Base-by-base conservation (phyloP, 441 rosid genomes). In the Eugenia klotzschiana region DNA sequence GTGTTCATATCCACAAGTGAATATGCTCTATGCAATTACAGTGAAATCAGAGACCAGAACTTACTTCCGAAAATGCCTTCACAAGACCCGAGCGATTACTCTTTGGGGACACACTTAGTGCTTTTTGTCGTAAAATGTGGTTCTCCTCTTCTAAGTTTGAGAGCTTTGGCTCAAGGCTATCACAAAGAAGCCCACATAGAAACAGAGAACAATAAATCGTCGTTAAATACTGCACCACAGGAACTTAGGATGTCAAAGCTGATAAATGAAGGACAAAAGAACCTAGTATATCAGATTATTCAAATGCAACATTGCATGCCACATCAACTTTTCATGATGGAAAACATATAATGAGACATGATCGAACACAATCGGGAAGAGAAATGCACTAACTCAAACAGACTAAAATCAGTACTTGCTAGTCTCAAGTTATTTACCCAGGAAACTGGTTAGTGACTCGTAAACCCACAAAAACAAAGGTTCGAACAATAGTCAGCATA, bases 81-180 rank as follows among this genome's bases (percentile, higher is more conserved):
- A 87, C 82, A 80, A 90, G 73, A 86, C 85, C 85, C 83, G 90
- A 12, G 15, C 92, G 93, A 84, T 85, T 89, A 85, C 87, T 89
- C 84, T 88, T 93, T 23, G 97, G 91, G 86, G 98, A 79, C 81
- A 86, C 86, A 86, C 87, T 91, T 86, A 94, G 82, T 51, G 98
- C 91, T 82, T 92, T 95, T 89, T 94, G 98, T 86, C 95, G 90
- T 85, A 97, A 90, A 82, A 94, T 94, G 84, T 88, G 98, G 89
- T 95, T 97, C 90, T 97, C 99, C 86, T 94, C 93, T 87, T 97
- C 99, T 79, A 92, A 37, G 84, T 85, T 92, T 50, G 95, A 89
- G 81, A 95, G 93, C 90, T 93, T 97, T 86, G 90, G 91, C 89
- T 92, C 96, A 79, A 95, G 94, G 84, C 98, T 95, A 84, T 26